Percentiles rank a stretch among this genome's conserved stretches.
These are phyloP conservation scores for Alternaria sp. DNA, from an alignment of 2,329 filamentous ascomycete genomes.

Conservation along the genomic window DNA sequence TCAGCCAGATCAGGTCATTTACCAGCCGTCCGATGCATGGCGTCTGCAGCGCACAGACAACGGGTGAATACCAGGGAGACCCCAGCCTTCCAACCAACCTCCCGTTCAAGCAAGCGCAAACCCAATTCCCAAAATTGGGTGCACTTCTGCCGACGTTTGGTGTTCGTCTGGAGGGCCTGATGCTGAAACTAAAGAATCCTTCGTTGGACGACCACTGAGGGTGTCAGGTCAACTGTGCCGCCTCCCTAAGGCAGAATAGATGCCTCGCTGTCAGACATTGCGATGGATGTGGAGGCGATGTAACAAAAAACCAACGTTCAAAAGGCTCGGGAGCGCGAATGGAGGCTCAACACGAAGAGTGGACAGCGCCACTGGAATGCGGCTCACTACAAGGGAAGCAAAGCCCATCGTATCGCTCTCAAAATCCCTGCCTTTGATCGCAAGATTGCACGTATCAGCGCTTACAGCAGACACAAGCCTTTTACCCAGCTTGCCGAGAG, in stretches of 20 bases:
- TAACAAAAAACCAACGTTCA: conserved; percentile 23
- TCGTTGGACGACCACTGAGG: neutral
- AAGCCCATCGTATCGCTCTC: conserved; percentile 29
- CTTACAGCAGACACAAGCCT: conserved; percentile 38
- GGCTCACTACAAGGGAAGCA: conserved; percentile 37
- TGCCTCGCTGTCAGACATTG: conserved; percentile 16
- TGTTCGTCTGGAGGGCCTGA: conserved; percentile 17
- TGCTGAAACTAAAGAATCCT: conserved; percentile 19
- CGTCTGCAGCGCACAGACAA: conserved; percentile 34
- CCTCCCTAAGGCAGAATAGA: conserved; percentile 27
- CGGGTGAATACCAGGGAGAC: conserved; percentile 27
- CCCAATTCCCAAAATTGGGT: conserved; percentile 19
- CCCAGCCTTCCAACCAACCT: conserved; percentile 25
- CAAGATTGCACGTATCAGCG: conserved; percentile 40
- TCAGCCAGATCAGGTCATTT: conserved; percentile 32
- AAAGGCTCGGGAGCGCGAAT: conserved; percentile 34
- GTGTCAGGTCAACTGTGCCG: conserved; percentile 4
- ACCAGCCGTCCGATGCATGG: conserved; percentile 33
- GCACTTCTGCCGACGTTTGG: conserved; percentile 18
- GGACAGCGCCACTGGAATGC: conserved; percentile 34
- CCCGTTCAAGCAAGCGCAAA: conserved; percentile 24
- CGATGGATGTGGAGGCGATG: conserved; percentile 29
- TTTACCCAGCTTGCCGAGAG: conserved; percentile 30
- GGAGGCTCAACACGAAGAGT: conserved; percentile 40
- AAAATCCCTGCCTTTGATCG: conserved; percentile 31